Evolutionary conservation across 2,329 filamentous ascomycete genomes (phyloP), one percentile per base, ranked within the genome.

Genomic region (Xylaria sp.): DNA sequence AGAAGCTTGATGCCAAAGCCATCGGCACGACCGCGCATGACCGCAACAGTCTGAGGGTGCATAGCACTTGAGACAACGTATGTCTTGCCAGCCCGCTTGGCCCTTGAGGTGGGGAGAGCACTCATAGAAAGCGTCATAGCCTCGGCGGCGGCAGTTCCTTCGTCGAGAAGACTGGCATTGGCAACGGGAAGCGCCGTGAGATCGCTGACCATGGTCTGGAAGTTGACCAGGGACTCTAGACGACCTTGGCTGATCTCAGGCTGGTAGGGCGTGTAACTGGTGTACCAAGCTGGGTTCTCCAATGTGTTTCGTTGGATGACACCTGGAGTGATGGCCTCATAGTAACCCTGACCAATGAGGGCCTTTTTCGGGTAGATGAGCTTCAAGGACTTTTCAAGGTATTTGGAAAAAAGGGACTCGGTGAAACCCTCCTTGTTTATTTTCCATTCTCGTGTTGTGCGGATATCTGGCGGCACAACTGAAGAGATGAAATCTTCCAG

Each of bases 211-310:
- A 97, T 81, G 16, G 93, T 97, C 79, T 97, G 93, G 78, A 92
- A 97, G 80, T 97, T 97, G 64, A 97, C 80, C 57, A 97, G 79
- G 4, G 91, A 96, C 80, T 97, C 91, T 63, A 97, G 77, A 58
- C 93, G 87, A 42, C 93, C 93, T 77, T 97, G 93, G 73, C 92
- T 96, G 78, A 97, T 96, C 77, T 97, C 93, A 2, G 93, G 89
- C 78, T 97, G 93, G 76, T 97, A 97, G 13, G 93, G 93, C 0
- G 93, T 97, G 75, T 97, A 97, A 77, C 92, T 96, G 47, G 93
- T 97, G 75, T 97, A 97, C 93, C 93, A 97, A 8, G 88, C 92
- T 4, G 93, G 93, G 73, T 89, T 93, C 80, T 97, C 92, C 60
- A 97, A 79, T 3, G 97, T 83, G 72, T 97, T 97, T 67, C 92